These are phyloP conservation scores for Penicillium sp. DNA, from an alignment of 2,329 filamentous ascomycete species.

Conservation along the genomic window DNA sequence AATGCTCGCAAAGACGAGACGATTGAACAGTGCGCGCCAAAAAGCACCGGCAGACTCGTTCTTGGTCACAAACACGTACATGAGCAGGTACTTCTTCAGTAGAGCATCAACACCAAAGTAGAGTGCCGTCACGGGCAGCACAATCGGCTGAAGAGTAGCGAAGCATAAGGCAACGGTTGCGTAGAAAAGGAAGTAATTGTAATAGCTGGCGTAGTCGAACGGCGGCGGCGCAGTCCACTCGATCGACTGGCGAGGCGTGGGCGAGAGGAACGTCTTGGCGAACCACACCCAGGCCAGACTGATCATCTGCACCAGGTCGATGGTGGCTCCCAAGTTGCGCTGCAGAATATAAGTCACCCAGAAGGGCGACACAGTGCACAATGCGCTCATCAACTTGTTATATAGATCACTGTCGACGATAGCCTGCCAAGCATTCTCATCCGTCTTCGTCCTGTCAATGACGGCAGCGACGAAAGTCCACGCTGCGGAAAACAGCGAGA, in stretches of 20 bases:
- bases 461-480: constrained; percentile 73
- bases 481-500: constrained; percentile 84
- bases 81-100: constrained; percentile 90
- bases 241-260: constrained; percentile 88
- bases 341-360: constrained; percentile 95
- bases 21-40: constrained; percentile 90
- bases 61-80: constrained; percentile 96
- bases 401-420: constrained; percentile 67
- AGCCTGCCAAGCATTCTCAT: constrained; percentile 67
- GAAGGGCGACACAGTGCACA: constrained; percentile 83
- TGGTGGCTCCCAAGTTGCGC: constrained; percentile 87
- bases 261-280: constrained; percentile 77
- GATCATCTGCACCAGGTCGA: constrained; percentile 88
- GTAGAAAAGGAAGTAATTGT: constrained; percentile 98
- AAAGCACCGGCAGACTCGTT: constrained; percentile 92
- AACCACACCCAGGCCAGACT: constrained; percentile 83
- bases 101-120: constrained; percentile 88
- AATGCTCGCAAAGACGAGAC: constrained; percentile 79
- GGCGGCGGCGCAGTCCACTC: constrained; percentile 88
- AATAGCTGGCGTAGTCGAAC: constrained; percentile 95
- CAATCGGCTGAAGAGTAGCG: constrained; percentile 80
- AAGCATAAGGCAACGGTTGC: constrained; percentile 85
- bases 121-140: constrained; percentile 79
- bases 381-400: constrained; percentile 65
- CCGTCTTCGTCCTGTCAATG: constrained; percentile 58